These are phyloP conservation scores for Lipomyces starkeyi DNA, from an alignment of 805 yeast species.

Conservation along the genomic window DNA sequence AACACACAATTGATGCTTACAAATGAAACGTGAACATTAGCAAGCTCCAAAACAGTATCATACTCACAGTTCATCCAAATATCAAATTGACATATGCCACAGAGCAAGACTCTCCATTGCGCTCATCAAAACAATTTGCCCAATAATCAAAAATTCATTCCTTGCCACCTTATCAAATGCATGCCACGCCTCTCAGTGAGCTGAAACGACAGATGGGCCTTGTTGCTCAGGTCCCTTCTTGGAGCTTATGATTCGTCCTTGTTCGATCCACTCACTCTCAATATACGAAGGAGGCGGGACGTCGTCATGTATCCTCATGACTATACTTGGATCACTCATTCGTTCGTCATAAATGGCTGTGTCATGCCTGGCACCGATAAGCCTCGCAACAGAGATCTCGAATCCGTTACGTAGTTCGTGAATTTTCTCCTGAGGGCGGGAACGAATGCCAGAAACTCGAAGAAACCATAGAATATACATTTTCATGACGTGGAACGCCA, in stretches of 20 bases:
- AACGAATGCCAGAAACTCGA: conserved; percentile 10
- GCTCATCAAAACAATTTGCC: background rate
- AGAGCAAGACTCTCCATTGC: background rate
- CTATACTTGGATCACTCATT: background rate
- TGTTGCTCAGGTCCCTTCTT: conserved; percentile 4
- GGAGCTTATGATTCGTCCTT: background rate
- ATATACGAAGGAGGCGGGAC: conserved; percentile 24
- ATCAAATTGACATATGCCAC: too few relatives aligned
- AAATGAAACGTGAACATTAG: background rate
- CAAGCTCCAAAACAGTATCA: background rate
- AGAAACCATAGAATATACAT: conserved; percentile 16
- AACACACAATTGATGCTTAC: too few relatives aligned
- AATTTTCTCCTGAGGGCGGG: background rate
- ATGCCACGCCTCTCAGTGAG: background rate
- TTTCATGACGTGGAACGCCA: conserved; percentile 9
- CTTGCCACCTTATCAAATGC: background rate
- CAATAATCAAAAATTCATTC: background rate
- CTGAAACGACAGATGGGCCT: background rate
- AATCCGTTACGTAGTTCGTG: background rate
- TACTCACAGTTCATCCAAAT: background rate
- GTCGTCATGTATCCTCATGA: background rate
- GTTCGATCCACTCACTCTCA: conserved; percentile 19
- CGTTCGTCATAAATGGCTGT: background rate
- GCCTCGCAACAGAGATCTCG: background rate
- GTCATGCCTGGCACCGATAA: background rate